Evolutionary conservation across 2,329 filamentous ascomycete species (phyloP).

Genomic region (Clarireedia sp.): DNA sequence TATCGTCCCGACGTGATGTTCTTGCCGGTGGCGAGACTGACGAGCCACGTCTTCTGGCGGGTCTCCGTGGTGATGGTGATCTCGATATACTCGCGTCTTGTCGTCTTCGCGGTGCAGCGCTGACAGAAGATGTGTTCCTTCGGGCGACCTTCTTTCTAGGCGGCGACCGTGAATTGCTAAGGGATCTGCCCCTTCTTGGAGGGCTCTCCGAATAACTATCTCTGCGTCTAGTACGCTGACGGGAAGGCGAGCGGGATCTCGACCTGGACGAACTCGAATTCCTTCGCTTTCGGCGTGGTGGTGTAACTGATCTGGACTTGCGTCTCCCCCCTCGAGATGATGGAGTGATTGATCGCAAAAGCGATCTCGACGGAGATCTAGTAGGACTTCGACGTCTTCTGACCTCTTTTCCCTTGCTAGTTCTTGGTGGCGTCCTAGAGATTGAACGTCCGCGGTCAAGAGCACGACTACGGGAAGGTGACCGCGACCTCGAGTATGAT

Average conservation of each 20-base stretch:
- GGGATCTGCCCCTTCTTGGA: slow-evolving; percentile 14
- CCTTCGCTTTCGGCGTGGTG: slow-evolving; percentile 17
- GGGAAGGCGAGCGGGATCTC: slow-evolving; percentile 11
- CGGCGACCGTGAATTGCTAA: slow-evolving; percentile 17
- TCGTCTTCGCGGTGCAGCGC: slow-evolving; percentile 17
- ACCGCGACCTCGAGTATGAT: slow-evolving; percentile 40
- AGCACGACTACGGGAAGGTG: background rate
- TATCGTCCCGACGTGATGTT: slow-evolving; percentile 13
- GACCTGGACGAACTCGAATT: slow-evolving; percentile 16
- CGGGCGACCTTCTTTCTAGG: slow-evolving; percentile 13
- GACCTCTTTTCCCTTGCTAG: slow-evolving; percentile 14
- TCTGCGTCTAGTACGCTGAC: slow-evolving; percentile 12
- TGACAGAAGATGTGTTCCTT: slow-evolving; percentile 23
- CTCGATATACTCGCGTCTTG: slow-evolving; percentile 16
- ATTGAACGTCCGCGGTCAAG: background rate
- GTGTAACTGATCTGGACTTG: slow-evolving; percentile 17
- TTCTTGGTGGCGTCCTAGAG: slow-evolving; percentile 16
- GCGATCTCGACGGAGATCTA: slow-evolving; percentile 8
- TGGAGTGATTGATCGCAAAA: slow-evolving; percentile 17
- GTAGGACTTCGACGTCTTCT: slow-evolving; percentile 24
- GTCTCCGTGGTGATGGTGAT: slow-evolving; percentile 11
- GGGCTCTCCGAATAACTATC: slow-evolving; percentile 18
- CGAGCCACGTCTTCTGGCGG: slow-evolving; percentile 7
- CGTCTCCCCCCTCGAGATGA: slow-evolving; percentile 12
- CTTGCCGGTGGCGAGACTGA: slow-evolving; percentile 13